These are phyloP conservation scores for Nepenthes gracilis DNA, from an alignment of 148 eudicot genomes.

Conservation along the genomic window DNA sequence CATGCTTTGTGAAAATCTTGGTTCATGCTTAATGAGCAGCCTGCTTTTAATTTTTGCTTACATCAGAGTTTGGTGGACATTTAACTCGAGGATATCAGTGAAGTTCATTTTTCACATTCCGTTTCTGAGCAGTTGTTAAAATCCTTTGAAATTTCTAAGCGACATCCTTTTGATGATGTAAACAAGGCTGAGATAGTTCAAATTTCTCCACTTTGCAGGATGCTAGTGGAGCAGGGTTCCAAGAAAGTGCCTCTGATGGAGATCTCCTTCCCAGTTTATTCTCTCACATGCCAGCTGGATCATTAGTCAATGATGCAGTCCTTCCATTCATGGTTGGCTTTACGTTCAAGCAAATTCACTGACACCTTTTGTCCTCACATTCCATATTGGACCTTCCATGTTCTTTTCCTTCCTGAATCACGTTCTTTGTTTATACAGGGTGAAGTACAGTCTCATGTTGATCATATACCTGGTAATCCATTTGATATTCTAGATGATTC, in stretches of 20 bases:
- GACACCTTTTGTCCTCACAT: background rate
- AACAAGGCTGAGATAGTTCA: no score
- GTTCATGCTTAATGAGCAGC: no score
- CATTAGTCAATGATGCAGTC: conserved; percentile 17
- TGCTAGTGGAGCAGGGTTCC: conserved; percentile 17
- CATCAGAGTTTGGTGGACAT: no score
- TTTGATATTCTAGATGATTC: conserved; percentile 60
- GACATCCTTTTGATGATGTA: no score
- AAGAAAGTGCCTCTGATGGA: conserved; percentile 11
- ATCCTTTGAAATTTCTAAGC: no score
- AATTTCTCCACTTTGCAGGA: conserved; percentile 17
- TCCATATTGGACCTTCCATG: background rate
- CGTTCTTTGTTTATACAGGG: conserved; percentile 26
- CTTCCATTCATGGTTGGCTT: conserved; percentile 33
- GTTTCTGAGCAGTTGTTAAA: no score
- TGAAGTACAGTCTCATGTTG: conserved; percentile 20
- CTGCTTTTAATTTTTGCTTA: no score
- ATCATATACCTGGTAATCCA: conserved; percentile 52
- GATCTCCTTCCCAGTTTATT: conserved; percentile 22
- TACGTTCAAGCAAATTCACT: background rate
- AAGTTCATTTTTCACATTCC: no score
- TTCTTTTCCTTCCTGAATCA: conserved; percentile 4
- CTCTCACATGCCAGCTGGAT: conserved; percentile 21
- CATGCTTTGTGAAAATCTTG: background rate
- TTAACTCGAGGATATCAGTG: no score